Base-by-base conservation (phyloP, 495 filamentous ascomycete species). In the Daldinia decipiens region DNA sequence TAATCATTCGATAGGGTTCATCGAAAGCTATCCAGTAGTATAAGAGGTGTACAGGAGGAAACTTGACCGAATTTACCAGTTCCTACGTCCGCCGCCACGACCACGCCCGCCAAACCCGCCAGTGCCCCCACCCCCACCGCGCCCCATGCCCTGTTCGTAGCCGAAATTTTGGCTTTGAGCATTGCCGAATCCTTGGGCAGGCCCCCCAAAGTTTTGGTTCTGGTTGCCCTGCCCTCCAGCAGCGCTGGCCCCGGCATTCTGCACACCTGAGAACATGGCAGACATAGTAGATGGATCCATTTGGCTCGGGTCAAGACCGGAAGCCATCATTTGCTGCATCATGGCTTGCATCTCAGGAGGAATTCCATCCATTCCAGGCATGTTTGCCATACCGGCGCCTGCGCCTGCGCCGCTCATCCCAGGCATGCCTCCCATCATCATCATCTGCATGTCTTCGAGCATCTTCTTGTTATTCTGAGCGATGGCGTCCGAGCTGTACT, bases 401-500 rank as follows among this genome's bases (percentile, higher is more conserved):
- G 76, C 83, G 13, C 74, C 74, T 0, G 73, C 68, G 17, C 63
- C 70, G 27, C 67, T 58, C 80, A 87, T 90, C 7, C 86, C 85
- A 81, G 92, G 90, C 47, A 89, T 89, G 6, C 91, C 89, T 74
- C 92, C 88, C 75, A 86, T 85, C 87, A 93, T 94, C 86, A 97
- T 94, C 79, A 88, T 90, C 76, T 93, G 91, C 88, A 97, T 92
- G 51, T 95, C 90, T 71, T 94, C 91, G 81, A 94, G 87, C 79
- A 97, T 91, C 77, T 92, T 92, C 80, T 93, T 95, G 67, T 93
- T 91, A 62, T 89, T 89, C 47, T 84, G 81, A 7, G 93, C 88
- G 36, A 87, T 81, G 57, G 82, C 81, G 15, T 87, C 85, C 40
- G 80, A 79, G 70, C 80, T 84, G 75, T 83, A 90, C 65, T 93